These are phyloP conservation scores for Sporothrix sp. DNA, from an alignment of 2,329 filamentous ascomycete species.

Conservation along the genomic window DNA sequence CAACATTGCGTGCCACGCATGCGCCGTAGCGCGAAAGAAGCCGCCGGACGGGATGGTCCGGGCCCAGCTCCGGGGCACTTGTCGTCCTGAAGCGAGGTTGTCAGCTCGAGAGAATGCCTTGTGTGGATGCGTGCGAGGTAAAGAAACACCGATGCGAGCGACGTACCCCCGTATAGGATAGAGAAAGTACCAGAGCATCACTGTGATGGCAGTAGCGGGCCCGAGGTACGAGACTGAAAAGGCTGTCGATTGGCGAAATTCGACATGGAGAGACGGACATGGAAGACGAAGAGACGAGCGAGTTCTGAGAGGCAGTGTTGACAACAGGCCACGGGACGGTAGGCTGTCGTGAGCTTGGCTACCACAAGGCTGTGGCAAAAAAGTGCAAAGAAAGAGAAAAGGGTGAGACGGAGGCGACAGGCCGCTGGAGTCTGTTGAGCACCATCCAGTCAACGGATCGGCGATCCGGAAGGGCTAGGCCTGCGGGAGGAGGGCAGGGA, in stretches of 20 bases:
- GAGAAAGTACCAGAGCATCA: constrained; percentile 68
- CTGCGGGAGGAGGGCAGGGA: background rate
- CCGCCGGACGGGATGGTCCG: constrained; percentile 54
- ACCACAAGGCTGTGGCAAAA: too few species aligned
- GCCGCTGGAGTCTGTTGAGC: background rate
- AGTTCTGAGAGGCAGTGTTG: background rate
- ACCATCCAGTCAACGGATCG: constrained; percentile 1
- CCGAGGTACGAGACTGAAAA: background rate
- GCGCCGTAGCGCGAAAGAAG: constrained; percentile 60
- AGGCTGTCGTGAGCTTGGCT: too few species aligned
- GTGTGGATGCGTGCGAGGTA: too few species aligned
- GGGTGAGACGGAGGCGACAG: too few species aligned
- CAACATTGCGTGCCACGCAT: constrained; percentile 62
- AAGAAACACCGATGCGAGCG: too few species aligned
- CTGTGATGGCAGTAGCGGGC: constrained; percentile 3
- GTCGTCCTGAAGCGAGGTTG: constrained; percentile 49
- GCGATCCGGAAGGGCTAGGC: background rate
- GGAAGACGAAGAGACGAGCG: background rate
- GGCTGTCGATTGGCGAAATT: background rate
- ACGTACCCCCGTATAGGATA: constrained; percentile 69
- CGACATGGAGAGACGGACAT: background rate
- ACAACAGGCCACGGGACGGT: too few species aligned
- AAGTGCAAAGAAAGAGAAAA: background rate
- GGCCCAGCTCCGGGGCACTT: constrained; percentile 56
- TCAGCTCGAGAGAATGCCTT: too few species aligned